These are phyloP conservation scores for Perkinsus marinus DNA, from an alignment of 169 alveolate species.

Conservation along the genomic window DNA sequence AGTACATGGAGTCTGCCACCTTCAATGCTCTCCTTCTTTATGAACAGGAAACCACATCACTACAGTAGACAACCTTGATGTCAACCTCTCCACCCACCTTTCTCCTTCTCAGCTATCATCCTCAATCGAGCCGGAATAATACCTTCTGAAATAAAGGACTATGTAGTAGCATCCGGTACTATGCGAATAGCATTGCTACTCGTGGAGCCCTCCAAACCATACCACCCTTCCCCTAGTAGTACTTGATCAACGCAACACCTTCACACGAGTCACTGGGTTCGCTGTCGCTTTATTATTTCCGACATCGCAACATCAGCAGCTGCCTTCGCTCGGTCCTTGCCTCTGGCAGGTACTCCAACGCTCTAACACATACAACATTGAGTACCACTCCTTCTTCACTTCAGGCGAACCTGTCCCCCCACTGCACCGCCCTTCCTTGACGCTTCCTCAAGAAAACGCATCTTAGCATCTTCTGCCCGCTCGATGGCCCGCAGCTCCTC, in stretches of 20 bases:
- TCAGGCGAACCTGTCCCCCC: not conserved
- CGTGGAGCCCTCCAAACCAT: no score
- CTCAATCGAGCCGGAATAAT: not conserved
- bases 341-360: not conserved
- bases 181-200: not conserved
- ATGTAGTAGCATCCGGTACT: not conserved
- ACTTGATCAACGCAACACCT: not conserved
- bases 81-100: not conserved
- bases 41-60: no score
- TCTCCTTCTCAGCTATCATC: not conserved
- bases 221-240: no score
- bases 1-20: no score
- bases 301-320: not conserved
- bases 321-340: not conserved
- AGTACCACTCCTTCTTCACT: not conserved
- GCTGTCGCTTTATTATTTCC: not conserved
- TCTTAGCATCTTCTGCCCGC: not conserved
- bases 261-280: not conserved
- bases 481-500: not conserved
- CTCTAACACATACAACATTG: not conserved
- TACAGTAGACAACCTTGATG: not conserved
- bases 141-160: not conserved
- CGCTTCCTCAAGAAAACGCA: not conserved
- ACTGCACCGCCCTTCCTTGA: not conserved
- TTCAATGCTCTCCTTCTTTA: no score